These are phyloP conservation scores for Cladosporium sp. DNA, from an alignment of 2,329 filamentous ascomycete genomes.

Conservation along the genomic window DNA sequence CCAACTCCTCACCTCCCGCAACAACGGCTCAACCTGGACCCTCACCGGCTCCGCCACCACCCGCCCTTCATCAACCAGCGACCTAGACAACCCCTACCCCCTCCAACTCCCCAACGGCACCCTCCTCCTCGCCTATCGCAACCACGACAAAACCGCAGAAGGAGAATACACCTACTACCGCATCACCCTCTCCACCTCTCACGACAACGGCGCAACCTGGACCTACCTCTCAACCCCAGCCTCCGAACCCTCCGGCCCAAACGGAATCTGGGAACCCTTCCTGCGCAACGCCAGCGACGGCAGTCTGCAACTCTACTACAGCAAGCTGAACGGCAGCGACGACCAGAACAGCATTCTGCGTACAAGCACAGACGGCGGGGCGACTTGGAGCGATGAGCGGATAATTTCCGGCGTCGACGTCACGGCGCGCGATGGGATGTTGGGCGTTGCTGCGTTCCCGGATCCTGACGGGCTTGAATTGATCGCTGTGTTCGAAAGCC, in stretches of 20 bases:
- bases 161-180: slow-evolving; percentile 35
- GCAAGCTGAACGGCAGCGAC: slow-evolving; percentile 34
- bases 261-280: slow-evolving; percentile 47
- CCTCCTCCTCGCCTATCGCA: slow-evolving; percentile 32
- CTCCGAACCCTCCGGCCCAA: slow-evolving; percentile 14
- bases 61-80: slow-evolving; percentile 20
- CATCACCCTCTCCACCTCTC: slow-evolving; percentile 41
- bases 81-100: slow-evolving; percentile 31
- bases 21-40: slow-evolving; percentile 22
- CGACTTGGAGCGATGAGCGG: slow-evolving; percentile 33
- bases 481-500: slow-evolving; percentile 44
- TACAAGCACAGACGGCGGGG: slow-evolving; percentile 38
- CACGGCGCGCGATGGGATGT: slow-evolving; percentile 43
- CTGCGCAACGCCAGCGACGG: slow-evolving; percentile 37
- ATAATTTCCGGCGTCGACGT: slow-evolving; percentile 35
- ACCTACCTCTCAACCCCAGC: slow-evolving; percentile 30
- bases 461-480: slow-evolving; percentile 27
- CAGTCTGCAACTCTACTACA: slow-evolving; percentile 43
- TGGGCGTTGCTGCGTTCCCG: slow-evolving; percentile 34
- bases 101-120: slow-evolving; percentile 32
- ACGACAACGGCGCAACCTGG: slow-evolving; percentile 39
- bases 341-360: slow-evolving; percentile 44
- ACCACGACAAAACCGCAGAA: slow-evolving; percentile 28
- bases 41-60: slow-evolving; percentile 19
- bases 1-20: slow-evolving; percentile 17